phyloP scores from a whole-genome alignment of 2,329 filamentous ascomycete genomes.

The Shiraia sp. region DNA sequence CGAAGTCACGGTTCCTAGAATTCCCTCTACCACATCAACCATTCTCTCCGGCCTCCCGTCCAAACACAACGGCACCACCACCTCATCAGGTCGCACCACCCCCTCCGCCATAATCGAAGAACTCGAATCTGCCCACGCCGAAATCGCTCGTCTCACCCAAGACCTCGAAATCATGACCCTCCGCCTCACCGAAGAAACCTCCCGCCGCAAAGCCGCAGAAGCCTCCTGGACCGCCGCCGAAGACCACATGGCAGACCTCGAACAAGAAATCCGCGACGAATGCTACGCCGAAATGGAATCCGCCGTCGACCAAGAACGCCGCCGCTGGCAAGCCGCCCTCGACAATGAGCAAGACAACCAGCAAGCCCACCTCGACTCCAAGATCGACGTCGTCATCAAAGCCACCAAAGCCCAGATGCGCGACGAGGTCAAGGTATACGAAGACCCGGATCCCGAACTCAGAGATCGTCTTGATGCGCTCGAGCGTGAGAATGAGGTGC shows the following conservation, averaged over 20 bases:
- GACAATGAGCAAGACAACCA: constrained; percentile 75
- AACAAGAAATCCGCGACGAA: constrained; percentile 85
- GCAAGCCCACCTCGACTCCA: constrained; percentile 85
- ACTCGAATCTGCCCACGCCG: constrained; percentile 78
- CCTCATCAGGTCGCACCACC: constrained; percentile 51
- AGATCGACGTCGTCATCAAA: constrained; percentile 73
- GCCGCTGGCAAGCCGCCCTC: constrained; percentile 78
- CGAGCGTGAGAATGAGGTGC: constrained; percentile 50
- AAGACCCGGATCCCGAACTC: constrained; percentile 47
- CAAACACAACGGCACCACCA: constrained; percentile 42
- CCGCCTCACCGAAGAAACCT: constrained; percentile 71
- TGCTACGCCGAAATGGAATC: constrained; percentile 85
- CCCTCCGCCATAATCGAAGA: constrained; percentile 60
- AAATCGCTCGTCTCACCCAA: constrained; percentile 77
- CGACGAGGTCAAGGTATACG: constrained; percentile 48
- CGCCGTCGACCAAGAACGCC: constrained; percentile 72
- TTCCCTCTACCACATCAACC: constrained; percentile 78
- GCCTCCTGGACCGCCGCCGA: constrained; percentile 69
- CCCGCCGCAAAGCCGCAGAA: constrained; percentile 72
- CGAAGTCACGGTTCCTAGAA: constrained; percentile 87
- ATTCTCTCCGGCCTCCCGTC: constrained; percentile 52
- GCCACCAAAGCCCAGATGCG: constrained; percentile 50
- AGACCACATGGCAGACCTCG: constrained; percentile 70
- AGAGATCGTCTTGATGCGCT: constrained; percentile 44
- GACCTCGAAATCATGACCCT: constrained; percentile 76